Evolutionary conservation across 2,329 filamentous ascomycete genomes (phyloP).

Genomic region (Nemania sp.): DNA sequence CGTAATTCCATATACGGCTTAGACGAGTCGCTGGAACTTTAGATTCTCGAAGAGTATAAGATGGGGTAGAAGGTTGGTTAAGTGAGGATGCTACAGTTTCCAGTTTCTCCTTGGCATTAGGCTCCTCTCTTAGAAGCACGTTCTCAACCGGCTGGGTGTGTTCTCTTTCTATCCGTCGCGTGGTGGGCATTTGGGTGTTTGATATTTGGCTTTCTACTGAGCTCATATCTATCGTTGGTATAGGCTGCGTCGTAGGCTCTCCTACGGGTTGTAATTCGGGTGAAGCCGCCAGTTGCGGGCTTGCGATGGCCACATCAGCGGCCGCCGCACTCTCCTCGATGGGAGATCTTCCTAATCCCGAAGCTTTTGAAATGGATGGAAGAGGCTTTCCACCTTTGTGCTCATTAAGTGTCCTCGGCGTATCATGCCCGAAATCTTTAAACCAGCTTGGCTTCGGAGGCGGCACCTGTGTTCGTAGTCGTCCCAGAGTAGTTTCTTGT

Average conservation of each 20-base stretch:
- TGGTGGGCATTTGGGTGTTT: slow-evolving; percentile 31
- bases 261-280: not conserved
- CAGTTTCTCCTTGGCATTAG: slow-evolving; percentile 32
- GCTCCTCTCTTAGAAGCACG: slow-evolving; percentile 44
- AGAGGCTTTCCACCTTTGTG: slow-evolving; percentile 31
- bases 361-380: slow-evolving; percentile 30
- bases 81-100: slow-evolving; percentile 24
- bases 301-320: slow-evolving; percentile 35
- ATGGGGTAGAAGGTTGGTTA: slow-evolving; percentile 42
- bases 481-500: slow-evolving; percentile 43
- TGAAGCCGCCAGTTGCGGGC: slow-evolving; percentile 1
- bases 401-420: slow-evolving; percentile 28
- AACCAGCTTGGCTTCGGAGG: slow-evolving; percentile 50
- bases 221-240: not conserved
- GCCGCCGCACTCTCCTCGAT: slow-evolving; percentile 39
- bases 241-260: not conserved
- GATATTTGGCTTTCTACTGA: slow-evolving; percentile 16
- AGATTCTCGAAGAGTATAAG: slow-evolving; percentile 85
- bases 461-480: slow-evolving; percentile 39
- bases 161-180: slow-evolving; percentile 40
- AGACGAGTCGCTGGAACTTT: slow-evolving; percentile 89
- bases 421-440: slow-evolving; percentile 52
- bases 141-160: slow-evolving; percentile 45
- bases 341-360: slow-evolving; percentile 33
- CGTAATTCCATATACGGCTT: slow-evolving; percentile 93